A percentile compares a stretch with the other conserved stretches of the same genome.
These are phyloP conservation scores for Macadamia integrifolia DNA, from an alignment of 164 flowering plant species.

Conservation along the genomic window DNA sequence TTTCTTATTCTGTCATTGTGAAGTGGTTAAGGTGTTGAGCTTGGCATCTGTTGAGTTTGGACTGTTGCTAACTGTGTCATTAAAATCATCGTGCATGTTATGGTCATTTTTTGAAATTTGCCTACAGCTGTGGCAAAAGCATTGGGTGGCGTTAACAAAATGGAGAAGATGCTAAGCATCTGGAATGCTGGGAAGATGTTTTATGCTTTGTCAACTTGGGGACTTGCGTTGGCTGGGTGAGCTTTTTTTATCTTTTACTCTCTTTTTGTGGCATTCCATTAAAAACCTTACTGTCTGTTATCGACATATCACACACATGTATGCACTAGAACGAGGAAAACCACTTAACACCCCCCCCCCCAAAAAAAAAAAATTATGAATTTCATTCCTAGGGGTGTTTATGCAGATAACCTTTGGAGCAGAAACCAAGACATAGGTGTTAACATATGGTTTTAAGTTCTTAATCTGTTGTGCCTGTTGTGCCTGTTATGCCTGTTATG, in stretches of 20 bases:
- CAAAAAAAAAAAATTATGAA: no score
- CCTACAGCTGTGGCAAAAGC: constrained; percentile 62
- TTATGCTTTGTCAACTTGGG: constrained; percentile 77
- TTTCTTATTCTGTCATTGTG: no score
- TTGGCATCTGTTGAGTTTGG: no score
- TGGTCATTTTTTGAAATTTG: background rate
- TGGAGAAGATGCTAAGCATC: constrained; percentile 54
- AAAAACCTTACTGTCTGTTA: background rate
- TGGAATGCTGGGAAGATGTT: constrained; percentile 87
- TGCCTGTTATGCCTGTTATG: no score
- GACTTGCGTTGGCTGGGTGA: constrained; percentile 77
- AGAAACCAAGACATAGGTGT: no score
- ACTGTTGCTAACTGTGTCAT: no score
- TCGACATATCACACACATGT: background rate
- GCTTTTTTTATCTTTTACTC: constrained; percentile 7
- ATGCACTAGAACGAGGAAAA: background rate
- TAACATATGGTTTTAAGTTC: no score
- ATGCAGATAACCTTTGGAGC: no score
- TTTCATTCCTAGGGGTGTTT: no score
- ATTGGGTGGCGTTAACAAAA: constrained; percentile 50
- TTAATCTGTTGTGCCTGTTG: no score
- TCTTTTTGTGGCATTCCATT: background rate
- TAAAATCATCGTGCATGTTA: background rate
- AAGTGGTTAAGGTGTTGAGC: no score
- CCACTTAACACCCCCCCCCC: no score